Base-by-base conservation (phyloP, 2,329 filamentous ascomycete genomes). In the Calycina herbarum region DNA sequence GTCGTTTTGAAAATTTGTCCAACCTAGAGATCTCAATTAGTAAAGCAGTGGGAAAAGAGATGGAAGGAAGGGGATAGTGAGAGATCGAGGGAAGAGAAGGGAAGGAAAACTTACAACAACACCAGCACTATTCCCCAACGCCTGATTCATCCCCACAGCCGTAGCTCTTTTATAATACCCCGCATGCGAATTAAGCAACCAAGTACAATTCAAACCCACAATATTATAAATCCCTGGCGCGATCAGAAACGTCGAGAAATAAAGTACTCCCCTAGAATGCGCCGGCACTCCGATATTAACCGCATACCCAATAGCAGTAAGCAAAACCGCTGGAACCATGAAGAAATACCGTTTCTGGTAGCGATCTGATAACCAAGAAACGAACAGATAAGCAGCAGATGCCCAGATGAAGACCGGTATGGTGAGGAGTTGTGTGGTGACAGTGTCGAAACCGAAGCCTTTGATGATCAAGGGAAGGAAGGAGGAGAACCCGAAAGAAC, bases 401-500 rank as follows among this genome's bases (percentile, higher is more conserved):
- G 82, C 83, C 65, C 81, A 80, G 15, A 84, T 72, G 68, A 84
- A 86, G n/a, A 86, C 82, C 0, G 85, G 85, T 0, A 86, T 82
- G 3, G 83, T 86, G 40, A 86, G 76, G 42, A 83, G 81, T 64
- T 87, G 83, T 11, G 81, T 80, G 69, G 82, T 76, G 24, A 85
- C 75, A n/a, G 78, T 79, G 45, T 77, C 74, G 70, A 84, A 86
- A 2, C 83, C 83, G 73, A 86, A 81, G 38, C 77, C 78, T 54
- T 79, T 77, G 59, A 87, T 77, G 68, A 88, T 86, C 1, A 81
- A 81, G 1, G 85, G 85, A 3, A 86, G 75, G 71, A 87, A 87
- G 10, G 83, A 86, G 68, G 80, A 82, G 73, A 86, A 86, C n/a
- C 83, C 84, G 70, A 85, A 86, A 17, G 66, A 60, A 35, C 66